A percentile compares a stretch with the other conserved stretches of the same genome.
Conservation (phyloP, 1,284 basidiomycete species). For the Malassezia psittaci region DNA sequence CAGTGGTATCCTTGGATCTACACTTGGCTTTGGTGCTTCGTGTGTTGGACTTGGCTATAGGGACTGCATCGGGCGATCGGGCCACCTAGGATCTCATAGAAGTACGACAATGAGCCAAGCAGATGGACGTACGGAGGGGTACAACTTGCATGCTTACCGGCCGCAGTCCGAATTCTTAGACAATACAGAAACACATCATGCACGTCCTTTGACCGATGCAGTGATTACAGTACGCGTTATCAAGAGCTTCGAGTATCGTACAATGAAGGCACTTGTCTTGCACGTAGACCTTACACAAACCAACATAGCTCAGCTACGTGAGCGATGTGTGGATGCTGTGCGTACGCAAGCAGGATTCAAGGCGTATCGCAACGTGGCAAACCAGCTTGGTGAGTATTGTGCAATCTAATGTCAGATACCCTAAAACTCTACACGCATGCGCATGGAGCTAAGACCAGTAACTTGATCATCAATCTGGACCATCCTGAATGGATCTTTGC, state of each 20-base stretch:
- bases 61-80: conserved; percentile 18
- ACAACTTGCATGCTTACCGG: conserved; percentile 21
- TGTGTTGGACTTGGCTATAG: conserved; percentile 29
- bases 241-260: conserved; percentile 87
- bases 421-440: conserved; percentile 87
- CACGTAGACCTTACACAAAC: conserved; percentile 68
- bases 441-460: conserved; percentile 69
- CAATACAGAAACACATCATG: conserved; percentile 58
- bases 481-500: conserved; percentile 39
- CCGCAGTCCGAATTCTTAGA: conserved; percentile 48
- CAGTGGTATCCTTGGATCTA: conserved; percentile 26
- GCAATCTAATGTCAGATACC: conserved; percentile 55
- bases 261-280: conserved; percentile 76
- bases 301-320: conserved; percentile 68
- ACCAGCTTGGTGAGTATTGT: conserved; percentile 19
- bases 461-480: conserved; percentile 46
- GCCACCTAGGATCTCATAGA: background rate
- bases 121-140: conserved; percentile 14
- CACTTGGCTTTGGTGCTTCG: conserved; percentile 29
- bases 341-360: conserved; percentile 24
- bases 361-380: conserved; percentile 27
- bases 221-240: conserved; percentile 83
- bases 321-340: conserved; percentile 58
- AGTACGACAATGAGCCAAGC: background rate
- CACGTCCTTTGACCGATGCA: conserved; percentile 61